phyloP scores from a whole-genome alignment of 2,329 filamentous ascomycete species.

The Biscogniauxia marginata region DNA sequence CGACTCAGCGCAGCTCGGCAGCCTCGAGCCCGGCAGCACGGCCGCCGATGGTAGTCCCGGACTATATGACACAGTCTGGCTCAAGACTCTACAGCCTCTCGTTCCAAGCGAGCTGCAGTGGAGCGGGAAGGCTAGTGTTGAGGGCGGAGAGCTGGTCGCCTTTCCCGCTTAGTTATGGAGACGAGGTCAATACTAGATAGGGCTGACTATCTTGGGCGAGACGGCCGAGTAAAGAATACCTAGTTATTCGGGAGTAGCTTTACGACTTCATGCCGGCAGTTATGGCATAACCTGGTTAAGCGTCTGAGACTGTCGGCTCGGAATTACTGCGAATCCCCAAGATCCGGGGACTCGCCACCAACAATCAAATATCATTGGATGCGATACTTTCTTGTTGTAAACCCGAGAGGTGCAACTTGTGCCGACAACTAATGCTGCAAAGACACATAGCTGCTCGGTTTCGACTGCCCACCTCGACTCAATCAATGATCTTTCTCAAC shows the following conservation, averaged over 20 bases:
- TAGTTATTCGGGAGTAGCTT: too few species aligned
- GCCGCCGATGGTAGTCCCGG: constrained; percentile 42
- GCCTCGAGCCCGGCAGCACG: constrained; percentile 45
- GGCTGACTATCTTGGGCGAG: too few species aligned
- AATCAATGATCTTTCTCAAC: not conserved
- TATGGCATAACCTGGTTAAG: too few species aligned
- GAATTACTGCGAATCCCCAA: too few species aligned
- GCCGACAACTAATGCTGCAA: not conserved
- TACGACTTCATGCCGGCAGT: too few species aligned
- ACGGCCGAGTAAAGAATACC: too few species aligned
- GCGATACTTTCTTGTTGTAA: not conserved
- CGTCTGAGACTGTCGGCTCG: too few species aligned
- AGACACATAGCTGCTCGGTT: not conserved
- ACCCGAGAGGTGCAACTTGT: not conserved
- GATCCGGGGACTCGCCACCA: too few species aligned
- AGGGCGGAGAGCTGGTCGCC: constrained; percentile 17
- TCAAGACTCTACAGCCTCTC: constrained; percentile 42
- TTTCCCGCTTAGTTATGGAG: constrained; percentile 13
- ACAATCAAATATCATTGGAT: too few species aligned
- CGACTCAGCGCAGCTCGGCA: constrained; percentile 41
- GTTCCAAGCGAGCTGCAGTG: constrained; percentile 41
- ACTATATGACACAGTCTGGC: constrained; percentile 46
- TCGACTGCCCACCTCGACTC: not conserved
- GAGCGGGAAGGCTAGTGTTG: constrained; percentile 32
- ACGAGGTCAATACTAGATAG: constrained; percentile 2